Base-by-base conservation (phyloP, 1,284 basidiomycete genomes). In the Clitocybe nebularis region DNA sequence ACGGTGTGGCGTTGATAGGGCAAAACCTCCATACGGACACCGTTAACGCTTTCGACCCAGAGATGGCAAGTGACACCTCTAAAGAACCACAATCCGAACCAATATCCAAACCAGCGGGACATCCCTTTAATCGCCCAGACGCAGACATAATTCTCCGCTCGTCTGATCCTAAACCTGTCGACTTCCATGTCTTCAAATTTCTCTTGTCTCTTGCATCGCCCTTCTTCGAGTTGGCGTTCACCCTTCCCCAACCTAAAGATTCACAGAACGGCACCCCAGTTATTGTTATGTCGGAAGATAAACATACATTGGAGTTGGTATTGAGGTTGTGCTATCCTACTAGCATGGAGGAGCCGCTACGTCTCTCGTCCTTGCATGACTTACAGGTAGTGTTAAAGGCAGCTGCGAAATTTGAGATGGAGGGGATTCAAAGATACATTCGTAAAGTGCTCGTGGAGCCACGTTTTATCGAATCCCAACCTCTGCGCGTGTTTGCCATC, bases 401-500 rank as follows among this genome's bases (percentile, higher is more conserved):
- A 14, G 62, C 64, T 3, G 48, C 54, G 30, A 68, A 67, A 46
- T 64, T 61, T 39, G 61, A 66, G 40, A 64, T 68, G 62, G 55
- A 61, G 25, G 62, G 59, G 5, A 44, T 66, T 2, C 52, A 59
- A 39, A 51, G 48, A 16, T 49, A 58, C 45, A 34, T 63, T 23
- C 52, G 50, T 41, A 46, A 48, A 17, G 50, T 59, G 22, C 46
- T 68, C 13, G 35, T 62, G 2, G 50, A 56, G 5, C 55, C 59
- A 13, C 59, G 58, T 14, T 72, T 77, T 48, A 57, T 73, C 11
- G 67, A 71, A 43, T 55, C 59, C 9, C 66, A 73, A 26, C 69
- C 75, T 14, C 50, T 78, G 43, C 66, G 70, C n/a, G 72, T 74
- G 10, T 78, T 72, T 46, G 74, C 73, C 0, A 69, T 78, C 41